Conservation (phyloP, 768 basidiomycete species). For the Sarcodon aspratus region DNA sequence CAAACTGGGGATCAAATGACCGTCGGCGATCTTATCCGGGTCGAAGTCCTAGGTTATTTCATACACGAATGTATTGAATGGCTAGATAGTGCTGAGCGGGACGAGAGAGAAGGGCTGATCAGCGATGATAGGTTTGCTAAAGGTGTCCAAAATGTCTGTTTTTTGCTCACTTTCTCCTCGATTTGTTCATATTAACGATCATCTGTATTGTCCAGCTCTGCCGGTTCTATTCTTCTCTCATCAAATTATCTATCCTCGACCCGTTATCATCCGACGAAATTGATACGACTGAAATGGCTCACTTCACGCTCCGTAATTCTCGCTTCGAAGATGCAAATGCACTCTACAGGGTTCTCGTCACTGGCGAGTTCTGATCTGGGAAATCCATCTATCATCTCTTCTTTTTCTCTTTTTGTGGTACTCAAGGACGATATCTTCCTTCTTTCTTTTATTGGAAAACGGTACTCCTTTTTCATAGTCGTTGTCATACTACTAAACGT, state of each 20-base stretch:
- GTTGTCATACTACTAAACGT: too few species aligned
- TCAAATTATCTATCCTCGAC: conserved; percentile 57
- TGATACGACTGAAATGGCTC: conserved; percentile 68
- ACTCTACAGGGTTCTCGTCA: conserved; percentile 56
- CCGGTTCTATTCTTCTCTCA: conserved; percentile 63
- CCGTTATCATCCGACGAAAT: conserved; percentile 38
- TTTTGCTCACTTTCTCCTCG: neutral
- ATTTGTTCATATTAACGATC: neutral
- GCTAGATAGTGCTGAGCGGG: conserved; percentile 58
- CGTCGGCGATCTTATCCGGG: conserved; percentile 50
- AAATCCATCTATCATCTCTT: neutral
- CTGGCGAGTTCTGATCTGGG: conserved; percentile 19
- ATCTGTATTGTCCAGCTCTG: conserved; percentile 37
- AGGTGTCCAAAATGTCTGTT: conserved; percentile 57
- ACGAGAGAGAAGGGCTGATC: conserved; percentile 55
- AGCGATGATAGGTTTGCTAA: conserved; percentile 67
- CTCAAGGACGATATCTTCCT: neutral
- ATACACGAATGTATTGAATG: conserved; percentile 60
- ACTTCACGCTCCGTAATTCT: conserved; percentile 63
- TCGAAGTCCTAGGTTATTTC: conserved; percentile 60
- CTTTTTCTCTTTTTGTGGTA: neutral
- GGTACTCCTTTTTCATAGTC: too few species aligned
- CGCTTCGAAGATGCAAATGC: conserved; percentile 69
- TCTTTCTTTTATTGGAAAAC: too few species aligned
- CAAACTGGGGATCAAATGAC: conserved; percentile 38